A percentile compares a stretch with the other conserved stretches of the same genome.
Evolutionary conservation across 202 grass and related monocot species (phyloP).

Genomic region (Cymbopogon flexuosus): DNA sequence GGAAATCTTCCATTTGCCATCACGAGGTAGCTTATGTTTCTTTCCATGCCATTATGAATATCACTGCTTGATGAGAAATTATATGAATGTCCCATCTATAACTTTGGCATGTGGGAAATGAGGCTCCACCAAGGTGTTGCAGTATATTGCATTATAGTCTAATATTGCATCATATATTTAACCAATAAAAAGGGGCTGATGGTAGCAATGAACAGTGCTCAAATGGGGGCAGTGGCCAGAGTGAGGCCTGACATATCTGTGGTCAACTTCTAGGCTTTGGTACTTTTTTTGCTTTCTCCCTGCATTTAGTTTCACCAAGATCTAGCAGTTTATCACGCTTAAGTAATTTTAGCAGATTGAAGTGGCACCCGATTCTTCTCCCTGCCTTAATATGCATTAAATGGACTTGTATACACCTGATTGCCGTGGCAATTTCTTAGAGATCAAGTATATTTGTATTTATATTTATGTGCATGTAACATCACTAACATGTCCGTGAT

Average conservation of each 20-base stretch:
- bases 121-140: background rate
- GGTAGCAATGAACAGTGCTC: background rate
- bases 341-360: background rate
- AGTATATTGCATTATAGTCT: background rate
- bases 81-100: background rate
- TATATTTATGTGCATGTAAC: background rate
- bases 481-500: background rate
- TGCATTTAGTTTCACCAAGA: background rate
- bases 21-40: background rate
- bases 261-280: background rate
- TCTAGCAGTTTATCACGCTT: background rate
- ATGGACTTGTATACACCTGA: background rate
- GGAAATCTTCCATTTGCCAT: background rate
- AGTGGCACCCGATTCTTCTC: background rate
- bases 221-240: background rate
- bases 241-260: background rate
- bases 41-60: background rate
- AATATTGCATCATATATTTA: background rate
- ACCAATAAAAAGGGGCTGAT: background rate
- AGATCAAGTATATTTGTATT: background rate
- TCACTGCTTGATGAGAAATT: background rate
- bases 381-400: background rate
- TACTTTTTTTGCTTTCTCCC: background rate
- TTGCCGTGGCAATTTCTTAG: background rate
- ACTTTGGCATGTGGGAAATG: background rate